phyloP scores from a whole-genome alignment of 768 basidiomycete species.

The Arthromyces matolae region DNA sequence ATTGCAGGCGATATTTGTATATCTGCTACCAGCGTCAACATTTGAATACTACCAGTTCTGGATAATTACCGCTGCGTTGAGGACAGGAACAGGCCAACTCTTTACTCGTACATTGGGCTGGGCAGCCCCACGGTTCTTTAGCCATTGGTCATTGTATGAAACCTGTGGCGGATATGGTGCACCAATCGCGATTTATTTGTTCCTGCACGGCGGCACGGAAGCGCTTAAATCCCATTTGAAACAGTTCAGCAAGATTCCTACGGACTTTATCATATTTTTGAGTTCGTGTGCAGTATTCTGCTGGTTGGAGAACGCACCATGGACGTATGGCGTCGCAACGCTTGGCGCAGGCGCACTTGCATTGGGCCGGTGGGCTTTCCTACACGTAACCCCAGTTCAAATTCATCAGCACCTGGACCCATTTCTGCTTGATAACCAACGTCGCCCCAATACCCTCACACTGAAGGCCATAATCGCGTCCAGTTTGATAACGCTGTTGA shows the following conservation, averaged over 20 bases:
- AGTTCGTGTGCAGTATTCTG: constrained; percentile 15
- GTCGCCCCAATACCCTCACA: constrained; percentile 4
- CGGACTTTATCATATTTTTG: constrained; percentile 12
- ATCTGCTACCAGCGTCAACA: constrained; percentile 15
- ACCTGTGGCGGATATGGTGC: constrained; percentile 34
- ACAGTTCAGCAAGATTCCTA: constrained; percentile 2
- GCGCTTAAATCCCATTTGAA: constrained; percentile 5
- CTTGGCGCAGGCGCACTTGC: constrained; percentile 21
- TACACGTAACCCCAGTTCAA: constrained; percentile 6
- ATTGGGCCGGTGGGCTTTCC: constrained; percentile 12
- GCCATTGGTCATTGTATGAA: constrained; percentile 38
- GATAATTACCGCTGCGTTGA: constrained; percentile 21
- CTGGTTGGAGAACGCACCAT: constrained; percentile 33
- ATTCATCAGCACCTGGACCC: constrained; percentile 4
- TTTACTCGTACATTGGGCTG: constrained; percentile 30
- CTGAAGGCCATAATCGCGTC: constrained; percentile 16
- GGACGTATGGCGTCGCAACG: constrained; percentile 34
- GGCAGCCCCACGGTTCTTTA: constrained; percentile 35
- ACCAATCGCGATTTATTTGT: constrained; percentile 20
- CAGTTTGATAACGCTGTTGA: constrained; percentile 17
- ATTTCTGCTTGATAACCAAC: constrained; percentile 10
- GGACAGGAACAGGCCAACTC: constrained; percentile 22
- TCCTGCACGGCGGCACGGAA: constrained; percentile 13
- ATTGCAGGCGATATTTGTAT: constrained; percentile 21
- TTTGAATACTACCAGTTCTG: constrained; percentile 24